A percentile compares a stretch with the other conserved stretches of the same genome.
These are phyloP conservation scores for Nitzschia sp. DNA, from an alignment of 108 stramenopile species.

Conservation along the genomic window DNA sequence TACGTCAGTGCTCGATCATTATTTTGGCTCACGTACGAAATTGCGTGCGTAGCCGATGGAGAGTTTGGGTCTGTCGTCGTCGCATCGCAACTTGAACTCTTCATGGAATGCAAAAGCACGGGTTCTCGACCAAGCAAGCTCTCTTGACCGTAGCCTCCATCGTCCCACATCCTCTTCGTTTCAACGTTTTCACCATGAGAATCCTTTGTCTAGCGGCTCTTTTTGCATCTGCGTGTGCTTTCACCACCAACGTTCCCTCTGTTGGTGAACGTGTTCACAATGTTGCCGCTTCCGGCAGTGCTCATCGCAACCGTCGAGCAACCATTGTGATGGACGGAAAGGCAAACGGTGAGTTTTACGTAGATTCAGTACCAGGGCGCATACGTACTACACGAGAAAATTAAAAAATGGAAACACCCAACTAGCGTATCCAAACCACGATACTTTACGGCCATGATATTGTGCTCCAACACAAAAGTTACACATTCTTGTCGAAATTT, in stretches of 20 bases:
- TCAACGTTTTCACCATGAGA: conserved; percentile 48
- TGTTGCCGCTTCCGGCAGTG: conserved; percentile 43
- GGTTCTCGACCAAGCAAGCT: conserved; percentile 7
- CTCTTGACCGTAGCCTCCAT: neutral
- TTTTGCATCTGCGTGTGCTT: conserved; percentile 67
- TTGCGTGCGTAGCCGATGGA: neutral
- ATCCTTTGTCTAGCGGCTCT: conserved; percentile 64
- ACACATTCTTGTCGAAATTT: too few relatives aligned
- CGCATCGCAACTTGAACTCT: neutral
- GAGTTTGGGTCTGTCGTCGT: conserved; percentile 10
- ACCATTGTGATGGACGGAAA: conserved; percentile 93
- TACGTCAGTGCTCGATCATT: neutral
- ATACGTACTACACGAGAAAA: conserved; percentile 7
- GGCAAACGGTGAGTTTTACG: conserved; percentile 73
- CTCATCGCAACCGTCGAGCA: conserved; percentile 69
- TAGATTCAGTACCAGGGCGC: conserved; percentile 1
- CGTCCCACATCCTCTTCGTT: conserved; percentile 5
- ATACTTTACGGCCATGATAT: too few relatives aligned
- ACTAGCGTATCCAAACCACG: too few relatives aligned
- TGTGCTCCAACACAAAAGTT: too few relatives aligned
- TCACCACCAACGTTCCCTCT: conserved; percentile 51
- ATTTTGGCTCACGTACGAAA: neutral
- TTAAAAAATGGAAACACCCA: neutral
- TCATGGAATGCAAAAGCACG: conserved; percentile 3
- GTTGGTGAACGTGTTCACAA: conserved; percentile 45